Conservation (phyloP, 2,329 filamentous ascomycete species). For the Epichloe coenophiala region DNA sequence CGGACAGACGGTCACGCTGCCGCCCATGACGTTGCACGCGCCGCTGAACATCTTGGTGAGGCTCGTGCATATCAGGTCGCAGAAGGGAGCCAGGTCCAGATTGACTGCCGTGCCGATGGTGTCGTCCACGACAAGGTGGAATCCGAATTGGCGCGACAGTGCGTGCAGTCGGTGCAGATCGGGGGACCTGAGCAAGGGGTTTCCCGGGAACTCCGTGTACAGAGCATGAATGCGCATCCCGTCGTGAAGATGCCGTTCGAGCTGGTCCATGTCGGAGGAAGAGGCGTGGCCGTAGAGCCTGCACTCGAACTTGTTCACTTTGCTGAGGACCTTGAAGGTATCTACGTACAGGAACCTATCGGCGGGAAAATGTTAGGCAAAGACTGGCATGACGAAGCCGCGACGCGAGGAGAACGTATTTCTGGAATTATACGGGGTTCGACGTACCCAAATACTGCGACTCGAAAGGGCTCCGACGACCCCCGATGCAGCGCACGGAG, state of each 20-base stretch:
- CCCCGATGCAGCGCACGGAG: conserved; percentile 2
- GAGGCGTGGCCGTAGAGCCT: conserved; percentile 31
- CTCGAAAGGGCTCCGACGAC: conserved; percentile 2
- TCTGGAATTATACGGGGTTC: too few relatives aligned
- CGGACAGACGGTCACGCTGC: conserved; percentile 31
- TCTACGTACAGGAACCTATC: conserved; percentile 18
- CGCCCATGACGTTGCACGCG: conserved; percentile 38
- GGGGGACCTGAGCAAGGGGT: conserved; percentile 17
- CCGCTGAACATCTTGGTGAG: conserved; percentile 44
- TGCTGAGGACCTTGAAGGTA: conserved; percentile 17
- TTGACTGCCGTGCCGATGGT: conserved; percentile 32
- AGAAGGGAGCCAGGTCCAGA: conserved; percentile 29
- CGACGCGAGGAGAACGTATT: too few relatives aligned
- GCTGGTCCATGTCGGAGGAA: conserved; percentile 23
- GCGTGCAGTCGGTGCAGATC: conserved; percentile 15
- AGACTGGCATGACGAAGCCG: too few relatives aligned
- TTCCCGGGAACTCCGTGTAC: conserved; percentile 30
- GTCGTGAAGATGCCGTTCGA: conserved; percentile 22
- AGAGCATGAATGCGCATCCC: conserved; percentile 29
- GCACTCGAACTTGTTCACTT: conserved; percentile 15
- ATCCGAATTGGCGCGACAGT: conserved; percentile 22
- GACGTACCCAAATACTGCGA: conserved; percentile 16
- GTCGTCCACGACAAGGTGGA: conserved; percentile 31
- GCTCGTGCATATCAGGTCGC: conserved; percentile 36
- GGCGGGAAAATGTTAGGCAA: neutral